These are phyloP conservation scores for Xylariales sp. DNA, from an alignment of 2,329 filamentous ascomycete species.

Conservation along the genomic window DNA sequence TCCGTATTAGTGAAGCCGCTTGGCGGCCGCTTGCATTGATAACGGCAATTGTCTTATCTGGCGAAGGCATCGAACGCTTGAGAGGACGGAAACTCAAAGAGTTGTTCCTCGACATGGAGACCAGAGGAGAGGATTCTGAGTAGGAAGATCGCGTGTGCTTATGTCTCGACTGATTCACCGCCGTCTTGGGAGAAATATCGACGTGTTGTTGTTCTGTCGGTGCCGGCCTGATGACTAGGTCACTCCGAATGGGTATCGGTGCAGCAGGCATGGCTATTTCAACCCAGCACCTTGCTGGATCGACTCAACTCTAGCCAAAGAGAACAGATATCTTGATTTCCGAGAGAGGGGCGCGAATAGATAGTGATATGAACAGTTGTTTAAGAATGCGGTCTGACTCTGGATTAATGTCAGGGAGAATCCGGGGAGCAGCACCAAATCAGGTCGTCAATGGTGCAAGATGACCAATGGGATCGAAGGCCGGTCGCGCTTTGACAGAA, in stretches of 20 bases:
- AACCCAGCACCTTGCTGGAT: not conserved
- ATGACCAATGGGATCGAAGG: constrained; percentile 9
- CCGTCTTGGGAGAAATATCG: constrained; percentile 21
- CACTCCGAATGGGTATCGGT: constrained; percentile 29
- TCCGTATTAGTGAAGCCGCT: constrained; percentile 89
- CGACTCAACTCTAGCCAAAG: not conserved
- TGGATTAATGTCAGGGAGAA: constrained; percentile 3
- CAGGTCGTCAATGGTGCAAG: constrained; percentile 7
- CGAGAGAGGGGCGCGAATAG: constrained; percentile 6
- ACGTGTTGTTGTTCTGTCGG: constrained; percentile 23
- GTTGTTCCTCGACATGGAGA: constrained; percentile 53
- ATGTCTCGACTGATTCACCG: constrained; percentile 35
- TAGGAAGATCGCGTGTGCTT: constrained; percentile 60
- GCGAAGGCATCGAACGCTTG: constrained; percentile 54
- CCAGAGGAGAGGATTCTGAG: constrained; percentile 53
- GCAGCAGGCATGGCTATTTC: constrained; percentile 21
- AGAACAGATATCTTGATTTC: constrained; percentile 1
- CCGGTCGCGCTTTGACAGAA: constrained; percentile 12
- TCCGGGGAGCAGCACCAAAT: constrained; percentile 11
- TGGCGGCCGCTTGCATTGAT: constrained; percentile 96
- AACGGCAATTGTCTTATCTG: constrained; percentile 80
- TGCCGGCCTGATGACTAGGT: constrained; percentile 25
- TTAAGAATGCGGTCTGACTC: constrained; percentile 4
- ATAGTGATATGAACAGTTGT: constrained; percentile 5
- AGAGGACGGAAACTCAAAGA: constrained; percentile 56